These are phyloP conservation scores for Penicillium hordei DNA, from an alignment of 2,329 filamentous ascomycete genomes.

Conservation along the genomic window DNA sequence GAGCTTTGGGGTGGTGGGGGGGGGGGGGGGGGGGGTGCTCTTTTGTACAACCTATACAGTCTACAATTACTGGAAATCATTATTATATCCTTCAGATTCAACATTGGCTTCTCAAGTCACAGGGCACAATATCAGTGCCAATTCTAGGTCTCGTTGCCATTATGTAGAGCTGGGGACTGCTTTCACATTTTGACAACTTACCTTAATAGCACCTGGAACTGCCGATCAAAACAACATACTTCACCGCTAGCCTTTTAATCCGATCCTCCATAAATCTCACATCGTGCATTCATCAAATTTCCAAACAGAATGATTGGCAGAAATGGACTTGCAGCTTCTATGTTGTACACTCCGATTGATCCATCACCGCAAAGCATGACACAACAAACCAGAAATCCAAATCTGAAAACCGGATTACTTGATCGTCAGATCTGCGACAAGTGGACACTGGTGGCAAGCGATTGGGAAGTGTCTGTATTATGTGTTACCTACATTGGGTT, in stretches of 20 bases:
- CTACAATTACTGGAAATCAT: neutral
- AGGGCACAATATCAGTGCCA: neutral
- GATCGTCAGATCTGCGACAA: conserved; percentile 15
- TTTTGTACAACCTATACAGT: neutral
- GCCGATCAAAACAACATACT: neutral
- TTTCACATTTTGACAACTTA: neutral
- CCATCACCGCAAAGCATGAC: conserved; percentile 11
- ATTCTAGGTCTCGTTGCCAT: neutral
- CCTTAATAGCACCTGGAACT: neutral
- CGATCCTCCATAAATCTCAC: neutral
- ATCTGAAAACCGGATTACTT: conserved; percentile 18
- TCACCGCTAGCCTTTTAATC: neutral
- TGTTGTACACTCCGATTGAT: conserved; percentile 1
- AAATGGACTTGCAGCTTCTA: conserved; percentile 10
- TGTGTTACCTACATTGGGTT: conserved; percentile 8
- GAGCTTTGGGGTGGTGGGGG: neutral
- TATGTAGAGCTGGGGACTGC: neutral
- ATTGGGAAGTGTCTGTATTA: neutral
- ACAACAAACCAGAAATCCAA: conserved; percentile 15
- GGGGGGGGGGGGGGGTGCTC: no score
- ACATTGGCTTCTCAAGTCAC: neutral
- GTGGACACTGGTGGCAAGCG: conserved; percentile 2
- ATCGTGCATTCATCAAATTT: neutral
- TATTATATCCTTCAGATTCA: neutral
- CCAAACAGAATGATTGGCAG: neutral